phyloP scores from a whole-genome alignment of 345 rosid genomes.

The Melastoma malabathricum region DNA sequence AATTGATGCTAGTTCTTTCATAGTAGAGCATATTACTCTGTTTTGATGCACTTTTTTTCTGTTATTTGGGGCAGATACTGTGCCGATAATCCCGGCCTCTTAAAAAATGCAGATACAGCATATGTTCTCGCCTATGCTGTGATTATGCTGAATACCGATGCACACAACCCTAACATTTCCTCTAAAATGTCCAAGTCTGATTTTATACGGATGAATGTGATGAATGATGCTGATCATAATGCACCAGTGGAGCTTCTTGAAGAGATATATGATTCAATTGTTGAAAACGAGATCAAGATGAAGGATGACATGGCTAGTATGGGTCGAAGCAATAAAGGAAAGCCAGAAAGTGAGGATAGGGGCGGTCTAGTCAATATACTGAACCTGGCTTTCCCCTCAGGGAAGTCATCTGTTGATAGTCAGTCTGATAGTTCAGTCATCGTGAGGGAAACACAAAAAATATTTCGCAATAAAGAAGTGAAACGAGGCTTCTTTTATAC shows the following conservation, averaged over 20 bases:
- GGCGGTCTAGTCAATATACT: conserved; percentile 79
- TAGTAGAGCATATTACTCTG: too few species aligned
- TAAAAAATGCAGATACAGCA: conserved; percentile 96
- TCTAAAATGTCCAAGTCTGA: conserved; percentile 96
- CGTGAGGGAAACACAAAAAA: conserved; percentile 84
- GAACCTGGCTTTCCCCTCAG: conserved; percentile 78
- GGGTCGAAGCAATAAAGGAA: conserved; percentile 48
- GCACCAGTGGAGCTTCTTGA: conserved; percentile 75
- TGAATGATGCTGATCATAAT: conserved; percentile 62
- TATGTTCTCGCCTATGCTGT: conserved; percentile 99
- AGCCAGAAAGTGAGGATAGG: conserved; percentile 81
- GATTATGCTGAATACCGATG: conserved; percentile 95
- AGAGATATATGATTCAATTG: conserved; percentile 92
- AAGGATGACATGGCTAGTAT: conserved; percentile 55
- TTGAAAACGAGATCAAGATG: conserved; percentile 88
- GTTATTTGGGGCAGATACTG: conserved; percentile 53
- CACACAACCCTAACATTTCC: conserved; percentile 92
- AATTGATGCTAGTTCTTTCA: too few species aligned
- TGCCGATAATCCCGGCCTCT: conserved; percentile 88
- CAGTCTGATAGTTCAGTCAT: conserved; percentile 80
- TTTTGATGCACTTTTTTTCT: neutral
- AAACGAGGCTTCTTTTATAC: conserved; percentile 85
- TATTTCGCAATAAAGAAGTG: conserved; percentile 57
- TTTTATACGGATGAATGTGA: conserved; percentile 74
- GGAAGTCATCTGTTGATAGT: conserved; percentile 52